Conservation (phyloP, 495 filamentous ascomycete species). For the Tuber indicum region DNA sequence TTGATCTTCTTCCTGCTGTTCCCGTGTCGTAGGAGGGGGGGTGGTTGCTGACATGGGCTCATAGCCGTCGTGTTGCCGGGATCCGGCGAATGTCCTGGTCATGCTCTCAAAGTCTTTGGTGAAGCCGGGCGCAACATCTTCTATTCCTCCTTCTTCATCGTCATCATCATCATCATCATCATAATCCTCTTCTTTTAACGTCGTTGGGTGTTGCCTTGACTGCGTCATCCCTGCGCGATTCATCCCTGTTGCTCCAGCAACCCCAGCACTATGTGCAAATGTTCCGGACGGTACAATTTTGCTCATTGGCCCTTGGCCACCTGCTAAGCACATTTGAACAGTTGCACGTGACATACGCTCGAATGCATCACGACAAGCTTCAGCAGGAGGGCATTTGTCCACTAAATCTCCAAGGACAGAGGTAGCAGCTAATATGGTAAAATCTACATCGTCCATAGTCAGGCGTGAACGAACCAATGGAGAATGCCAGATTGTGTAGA, state of each 20-base stretch:
- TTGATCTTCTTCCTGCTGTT: conserved; percentile 28
- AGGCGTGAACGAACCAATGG: conserved; percentile 74
- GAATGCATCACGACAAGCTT: conserved; percentile 87
- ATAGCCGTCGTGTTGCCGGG: not conserved
- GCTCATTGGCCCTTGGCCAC: conserved; percentile 32
- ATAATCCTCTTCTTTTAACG: conserved; percentile 14
- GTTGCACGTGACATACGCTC: conserved; percentile 93
- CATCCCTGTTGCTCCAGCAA: conserved; percentile 25
- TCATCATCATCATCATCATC: conserved; percentile 20
- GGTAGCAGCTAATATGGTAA: conserved; percentile 88
- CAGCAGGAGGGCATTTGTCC: conserved; percentile 71
- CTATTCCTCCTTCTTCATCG: conserved; percentile 5
- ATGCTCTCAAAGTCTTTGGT: conserved; percentile 2
- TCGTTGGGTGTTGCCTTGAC: conserved; percentile 8
- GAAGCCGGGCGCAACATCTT: not conserved
- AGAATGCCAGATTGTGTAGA: conserved; percentile 97
- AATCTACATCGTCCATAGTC: conserved; percentile 92
- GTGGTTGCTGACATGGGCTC: conserved; percentile 25
- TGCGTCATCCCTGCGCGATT: conserved; percentile 5
- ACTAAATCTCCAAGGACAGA: conserved; percentile 74
- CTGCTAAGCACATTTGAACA: conserved; percentile 61
- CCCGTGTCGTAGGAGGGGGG: conserved; percentile 20
- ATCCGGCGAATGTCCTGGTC: not conserved
- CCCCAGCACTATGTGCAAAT: conserved; percentile 19
- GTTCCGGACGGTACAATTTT: conserved; percentile 29